These are phyloP conservation scores for Peniophora sp. DNA, from an alignment of 1,284 basidiomycete species.

Conservation along the genomic window DNA sequence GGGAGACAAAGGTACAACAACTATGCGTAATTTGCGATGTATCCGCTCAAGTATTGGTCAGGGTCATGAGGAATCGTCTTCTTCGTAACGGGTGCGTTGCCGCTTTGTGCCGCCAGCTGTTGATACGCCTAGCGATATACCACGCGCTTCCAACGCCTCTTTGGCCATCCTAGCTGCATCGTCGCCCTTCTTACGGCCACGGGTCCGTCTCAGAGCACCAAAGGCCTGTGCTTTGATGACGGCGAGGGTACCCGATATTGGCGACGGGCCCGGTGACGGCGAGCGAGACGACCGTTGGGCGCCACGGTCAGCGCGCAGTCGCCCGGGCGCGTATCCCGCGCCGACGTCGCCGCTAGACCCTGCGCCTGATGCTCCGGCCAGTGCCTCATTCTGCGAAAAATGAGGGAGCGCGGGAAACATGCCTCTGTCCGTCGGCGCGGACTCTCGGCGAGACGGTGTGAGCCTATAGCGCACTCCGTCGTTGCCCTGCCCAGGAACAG, in stretches of 20 bases:
- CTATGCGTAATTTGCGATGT: not conserved
- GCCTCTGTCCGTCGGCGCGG: conserved; percentile 41
- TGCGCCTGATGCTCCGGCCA: not conserved
- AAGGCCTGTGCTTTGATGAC: conserved; percentile 85
- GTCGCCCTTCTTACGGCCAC: conserved; percentile 60
- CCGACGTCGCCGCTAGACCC: conserved; percentile 15
- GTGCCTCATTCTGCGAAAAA: conserved; percentile 28
- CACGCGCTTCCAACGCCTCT: conserved; percentile 69
- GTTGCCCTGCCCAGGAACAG: conserved; percentile 38
- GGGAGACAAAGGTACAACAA: not conserved
- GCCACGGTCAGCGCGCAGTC: conserved; percentile 26
- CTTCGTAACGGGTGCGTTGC: conserved; percentile 39
- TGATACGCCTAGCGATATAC: conserved; percentile 47
- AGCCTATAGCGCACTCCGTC: conserved; percentile 58
- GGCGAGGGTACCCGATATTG: conserved; percentile 71
- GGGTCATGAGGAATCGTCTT: conserved; percentile 26
- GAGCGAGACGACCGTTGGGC: conserved; percentile 43
- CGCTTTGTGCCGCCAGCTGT: conserved; percentile 39
- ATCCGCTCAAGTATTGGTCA: not conserved
- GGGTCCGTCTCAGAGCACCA: conserved; percentile 70
- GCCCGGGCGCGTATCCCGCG: conserved; percentile 10
- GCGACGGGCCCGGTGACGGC: conserved; percentile 54
- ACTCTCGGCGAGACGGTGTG: conserved; percentile 35
- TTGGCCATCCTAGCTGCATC: conserved; percentile 68
- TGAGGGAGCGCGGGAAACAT: conserved; percentile 42